Base-by-base conservation (phyloP, 73 alveolate species). In the Tetrahymena elliotti region DNA sequence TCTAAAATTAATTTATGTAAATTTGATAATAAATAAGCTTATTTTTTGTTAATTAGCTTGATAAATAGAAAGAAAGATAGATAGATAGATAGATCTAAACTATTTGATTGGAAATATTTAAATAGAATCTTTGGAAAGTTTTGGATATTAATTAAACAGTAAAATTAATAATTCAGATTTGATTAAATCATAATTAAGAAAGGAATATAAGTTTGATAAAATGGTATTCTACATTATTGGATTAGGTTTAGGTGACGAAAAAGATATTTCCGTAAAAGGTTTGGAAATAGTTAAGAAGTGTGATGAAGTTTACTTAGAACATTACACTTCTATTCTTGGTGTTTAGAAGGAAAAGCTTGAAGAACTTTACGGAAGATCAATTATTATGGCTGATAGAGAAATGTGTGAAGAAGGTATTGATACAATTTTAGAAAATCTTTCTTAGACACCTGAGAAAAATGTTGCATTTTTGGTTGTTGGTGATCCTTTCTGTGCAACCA, bases 401-500 rank as follows among this genome's bases (percentile, higher is more conserved):
- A 97, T 99, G 98, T 99, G 99, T 35, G 99, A 99, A 96, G 97
- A 98, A 34, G 99, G 99, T 92, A 98, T 99, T 93, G 99, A 99
- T 31, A 97, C 97, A 39, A 99, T 98, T 99, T 97, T 99, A 53
- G 98, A 98, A 37, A 97, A 97, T 82, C 96, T 98, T 41, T 98
- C 99, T 47, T 97, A 97, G 93, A 97, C 96, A 24, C 92, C 96
- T 11, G 93, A 96, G 53, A 84, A 93, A 12, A 93, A 92, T 83
- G 99, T 98, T 47, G 97, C 99, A 8, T 98, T 99, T 83, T 96
- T 99, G 53, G 99, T 99, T 33, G 99, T 99, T 24, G 99, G 99
- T 35, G 99, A 99, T 96, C 99, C 99, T 3, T 99, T 99, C 94
- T 97, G 99, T 95, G 99, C 99, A 11, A 99, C 99, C 31, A 99